These are phyloP conservation scores for Cystobasidium sp. DNA, from an alignment of 1,284 basidiomycete species.

Conservation along the genomic window DNA sequence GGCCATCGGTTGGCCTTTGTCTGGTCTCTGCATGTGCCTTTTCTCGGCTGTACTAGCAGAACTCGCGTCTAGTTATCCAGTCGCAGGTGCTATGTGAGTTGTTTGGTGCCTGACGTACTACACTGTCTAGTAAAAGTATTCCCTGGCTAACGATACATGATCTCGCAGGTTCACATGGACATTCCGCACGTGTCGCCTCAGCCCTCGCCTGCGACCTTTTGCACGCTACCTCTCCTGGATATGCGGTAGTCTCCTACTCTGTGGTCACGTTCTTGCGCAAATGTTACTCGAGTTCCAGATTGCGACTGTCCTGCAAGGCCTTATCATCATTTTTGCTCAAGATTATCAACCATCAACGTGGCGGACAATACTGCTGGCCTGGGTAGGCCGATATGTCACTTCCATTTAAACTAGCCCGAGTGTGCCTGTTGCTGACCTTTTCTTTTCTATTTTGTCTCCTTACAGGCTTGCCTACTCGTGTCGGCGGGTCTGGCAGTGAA, in stretches of 20 bases:
- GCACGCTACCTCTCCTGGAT: constrained; percentile 52
- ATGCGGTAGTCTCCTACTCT: constrained; percentile 49
- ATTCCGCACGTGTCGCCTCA: constrained; percentile 50
- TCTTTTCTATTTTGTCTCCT: neutral
- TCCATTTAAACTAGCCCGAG: too few species aligned
- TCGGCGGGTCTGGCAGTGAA: constrained; percentile 48
- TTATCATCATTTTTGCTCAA: constrained; percentile 47
- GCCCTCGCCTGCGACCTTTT: constrained; percentile 45
- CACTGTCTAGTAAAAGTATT: neutral
- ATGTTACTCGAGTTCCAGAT: constrained; percentile 52
- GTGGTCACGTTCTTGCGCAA: constrained; percentile 50
- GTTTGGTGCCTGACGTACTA: neutral
- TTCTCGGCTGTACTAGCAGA: constrained; percentile 52
- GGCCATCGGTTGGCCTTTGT: constrained; percentile 52
- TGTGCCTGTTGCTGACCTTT: neutral
- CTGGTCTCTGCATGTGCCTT: constrained; percentile 52
- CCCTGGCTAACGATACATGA: neutral
- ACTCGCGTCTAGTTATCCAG: constrained; percentile 52
- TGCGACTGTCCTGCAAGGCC: constrained; percentile 49
- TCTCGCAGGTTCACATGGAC: constrained; percentile 51
- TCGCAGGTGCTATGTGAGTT: constrained; percentile 48
- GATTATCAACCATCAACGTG: constrained; percentile 45
- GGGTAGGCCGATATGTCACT: constrained; percentile 33
- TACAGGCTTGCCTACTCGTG: constrained; percentile 48
- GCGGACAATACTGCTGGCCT: constrained; percentile 48